These are phyloP conservation scores for Schwanniomyces yamadae DNA, from an alignment of 805 yeast species.

Conservation along the genomic window DNA sequence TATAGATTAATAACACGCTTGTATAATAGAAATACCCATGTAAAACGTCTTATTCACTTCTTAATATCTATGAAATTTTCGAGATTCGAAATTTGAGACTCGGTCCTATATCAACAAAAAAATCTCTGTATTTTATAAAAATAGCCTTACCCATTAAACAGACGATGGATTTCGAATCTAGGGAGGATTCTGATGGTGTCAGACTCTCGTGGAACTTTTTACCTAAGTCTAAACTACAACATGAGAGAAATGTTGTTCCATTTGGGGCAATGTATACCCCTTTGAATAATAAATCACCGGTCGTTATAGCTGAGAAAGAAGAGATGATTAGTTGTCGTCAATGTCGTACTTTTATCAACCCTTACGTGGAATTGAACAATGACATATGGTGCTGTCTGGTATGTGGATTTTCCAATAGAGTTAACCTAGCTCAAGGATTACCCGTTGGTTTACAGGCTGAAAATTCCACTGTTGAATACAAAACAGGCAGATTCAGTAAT, in stretches of 20 bases:
- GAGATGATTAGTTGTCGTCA: slow-evolving; percentile 48
- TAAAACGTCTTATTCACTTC: too few species aligned
- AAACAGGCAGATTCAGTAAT: slow-evolving; percentile 35
- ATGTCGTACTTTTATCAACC: slow-evolving; percentile 56
- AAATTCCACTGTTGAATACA: slow-evolving; percentile 53
- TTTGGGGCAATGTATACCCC: slow-evolving; percentile 61
- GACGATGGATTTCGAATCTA: slow-evolving; percentile 46
- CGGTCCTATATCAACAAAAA: too few species aligned
- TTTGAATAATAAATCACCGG: slow-evolving; percentile 44
- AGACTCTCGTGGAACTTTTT: slow-evolving; percentile 72
- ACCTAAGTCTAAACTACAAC: slow-evolving; percentile 55
- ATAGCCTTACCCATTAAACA: not conserved
- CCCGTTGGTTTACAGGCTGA: slow-evolving; percentile 36
- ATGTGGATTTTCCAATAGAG: slow-evolving; percentile 48
- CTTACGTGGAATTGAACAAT: slow-evolving; percentile 41
- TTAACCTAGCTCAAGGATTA: slow-evolving; percentile 24
- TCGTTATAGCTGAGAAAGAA: slow-evolving; percentile 32
- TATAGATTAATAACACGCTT: slow-evolving; percentile 1
- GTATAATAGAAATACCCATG: too few species aligned
- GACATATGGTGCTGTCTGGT: slow-evolving; percentile 56
- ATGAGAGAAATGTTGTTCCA: slow-evolving; percentile 53
- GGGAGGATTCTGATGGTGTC: slow-evolving; percentile 73
- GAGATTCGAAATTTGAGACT: too few species aligned
- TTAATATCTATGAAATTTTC: too few species aligned
- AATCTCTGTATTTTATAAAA: too few species aligned